Evolutionary conservation across 805 yeast genomes (phyloP), one percentile per base, ranked within the genome.

Genomic region (Cyberlindnera nakhonratchasimensis): DNA sequence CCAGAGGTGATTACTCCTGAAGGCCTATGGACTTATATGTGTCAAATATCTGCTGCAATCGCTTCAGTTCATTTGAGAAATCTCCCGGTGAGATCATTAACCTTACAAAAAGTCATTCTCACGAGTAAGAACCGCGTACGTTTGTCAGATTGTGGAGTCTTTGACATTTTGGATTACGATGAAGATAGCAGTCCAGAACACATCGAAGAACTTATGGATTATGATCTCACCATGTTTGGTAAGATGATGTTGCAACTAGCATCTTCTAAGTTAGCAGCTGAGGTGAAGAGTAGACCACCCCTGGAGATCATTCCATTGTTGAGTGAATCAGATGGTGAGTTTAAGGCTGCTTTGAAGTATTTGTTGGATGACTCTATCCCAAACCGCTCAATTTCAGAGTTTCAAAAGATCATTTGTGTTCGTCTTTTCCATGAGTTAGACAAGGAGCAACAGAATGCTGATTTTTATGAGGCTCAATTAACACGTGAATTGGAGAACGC

Each of bases 401-500:
- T 77, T 23, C 67, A 66, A 43, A 48, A 48, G n/a, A 18, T 68
- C 14, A 68, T 77, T 29, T 64, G 71, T 7, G 67, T 72, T 22
- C 71, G 71, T 30, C 58, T 80, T 34, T 62, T 80, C 43, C 62
- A 63, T 26, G 55, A 72, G 5, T 48, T 79, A 34, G 74, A 82
- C 53, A 73, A 74, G 3, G 57, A 79, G 16, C 75, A 77, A 56
- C 68, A 68, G 32, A 64, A 69, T 39, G 64, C 73, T 5, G 93
- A 85, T 53, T 75, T 64, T 53, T 69, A 75, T 51, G 90, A 84
- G 58, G 65, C 75, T 3, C 77, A 75, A 46, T 64, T 93, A 29
- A 61, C 78, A 13, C 72, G 75, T 41, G 98, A 91, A 61, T 65
- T 90, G 20, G 98, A 93, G 61, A 93, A 93, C 62, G 93, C 86